Percentiles rank a stretch among this genome's conserved stretches.
Conservation (phyloP, 805 yeast genomes). For the Nakazawaea anatomiae region DNA sequence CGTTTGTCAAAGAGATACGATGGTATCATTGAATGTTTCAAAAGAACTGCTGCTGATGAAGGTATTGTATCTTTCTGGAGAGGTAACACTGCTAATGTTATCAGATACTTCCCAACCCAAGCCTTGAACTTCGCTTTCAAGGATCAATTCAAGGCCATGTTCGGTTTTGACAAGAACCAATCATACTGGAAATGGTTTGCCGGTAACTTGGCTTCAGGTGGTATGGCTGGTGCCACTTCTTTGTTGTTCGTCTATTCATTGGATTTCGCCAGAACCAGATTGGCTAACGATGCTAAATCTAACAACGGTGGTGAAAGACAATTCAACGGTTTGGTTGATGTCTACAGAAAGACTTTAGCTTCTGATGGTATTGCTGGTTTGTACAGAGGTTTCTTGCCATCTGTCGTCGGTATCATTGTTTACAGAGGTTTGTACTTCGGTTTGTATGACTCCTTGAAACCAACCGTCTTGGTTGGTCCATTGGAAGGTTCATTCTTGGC, state of each 20-base stretch:
- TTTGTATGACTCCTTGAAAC: slow-evolving; percentile 94
- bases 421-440: slow-evolving; percentile 99
- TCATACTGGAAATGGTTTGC: slow-evolving; percentile 92
- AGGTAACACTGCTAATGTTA: slow-evolving; percentile 99
- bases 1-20: slow-evolving; percentile 80
- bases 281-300: slow-evolving; percentile 96
- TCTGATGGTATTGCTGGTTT: slow-evolving; percentile 97
- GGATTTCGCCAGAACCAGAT: slow-evolving; percentile 98
- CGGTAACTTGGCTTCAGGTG: slow-evolving; percentile 99
- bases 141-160: slow-evolving; percentile 92
- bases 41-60: slow-evolving; percentile 89
- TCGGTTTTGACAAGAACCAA: slow-evolving; percentile 95
- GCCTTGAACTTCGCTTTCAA: slow-evolving; percentile 98
- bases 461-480: slow-evolving; percentile 89
- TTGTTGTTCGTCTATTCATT: slow-evolving; percentile 91
- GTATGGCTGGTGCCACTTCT: slow-evolving; percentile 96
- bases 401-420: slow-evolving; percentile 94
- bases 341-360: slow-evolving; percentile 91
- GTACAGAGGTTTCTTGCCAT: slow-evolving; percentile 99
- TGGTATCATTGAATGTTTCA: slow-evolving; percentile 93
- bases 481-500: slow-evolving; percentile 93
- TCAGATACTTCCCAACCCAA: slow-evolving; percentile 99
- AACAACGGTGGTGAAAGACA: slow-evolving; percentile 90
- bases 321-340: slow-evolving; percentile 96
- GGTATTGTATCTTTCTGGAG: slow-evolving; percentile 95